Base-by-base conservation (phyloP, 805 yeast species). In the Priceomyces melissophilus region DNA sequence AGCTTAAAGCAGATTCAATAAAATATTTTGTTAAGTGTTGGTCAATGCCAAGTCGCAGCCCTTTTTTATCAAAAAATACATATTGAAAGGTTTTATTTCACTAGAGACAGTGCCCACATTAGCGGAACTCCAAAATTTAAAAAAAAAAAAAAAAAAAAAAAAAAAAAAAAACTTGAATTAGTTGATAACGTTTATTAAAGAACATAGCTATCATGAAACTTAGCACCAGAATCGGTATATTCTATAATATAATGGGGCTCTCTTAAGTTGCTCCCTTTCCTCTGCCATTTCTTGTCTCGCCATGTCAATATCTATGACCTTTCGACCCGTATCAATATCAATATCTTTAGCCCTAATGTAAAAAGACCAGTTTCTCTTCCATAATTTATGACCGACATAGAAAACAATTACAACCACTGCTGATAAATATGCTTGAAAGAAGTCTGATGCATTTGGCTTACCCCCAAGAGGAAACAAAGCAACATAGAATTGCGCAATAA, bases 401-500 rank as follows among this genome's bases (percentile, higher is more conserved):
- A 79, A 75, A 2, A 61, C 75, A 29, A 86, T 40, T 31, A 83
- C 68, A 35, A 85, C 75, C 13, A 87, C 86, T 43, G 73, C 70
- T 10, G 87, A 78, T 51, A 87, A 67, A 61, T 81, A 86, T 17
- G 78, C 67, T 55, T 74, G 66, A 70, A 87, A 87, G 72, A 87
- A 87, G 34, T 52, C 63, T 30, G 61, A 52, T 7, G 87, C 85
- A 55, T 65, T 69, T 39, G 84, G 78, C 8, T 61, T 35, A 5
- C 44, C 68, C 10, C 79, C 79, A 35, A 79, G 55, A 40, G 95
- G 95, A 73, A 72, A 86, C 32, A 84, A 65, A 5, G 93, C 90
- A 43, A 82, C 73, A 87, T 91, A 87, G 71, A 87, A 85, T 65
- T 85, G 90, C 25, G 89, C 87, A 42, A 77, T 66, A 44, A 88